Evolutionary conservation across 1,284 basidiomycete genomes (phyloP), one percentile per base, ranked within the genome.

Genomic region (Takashimella tepidaria): DNA sequence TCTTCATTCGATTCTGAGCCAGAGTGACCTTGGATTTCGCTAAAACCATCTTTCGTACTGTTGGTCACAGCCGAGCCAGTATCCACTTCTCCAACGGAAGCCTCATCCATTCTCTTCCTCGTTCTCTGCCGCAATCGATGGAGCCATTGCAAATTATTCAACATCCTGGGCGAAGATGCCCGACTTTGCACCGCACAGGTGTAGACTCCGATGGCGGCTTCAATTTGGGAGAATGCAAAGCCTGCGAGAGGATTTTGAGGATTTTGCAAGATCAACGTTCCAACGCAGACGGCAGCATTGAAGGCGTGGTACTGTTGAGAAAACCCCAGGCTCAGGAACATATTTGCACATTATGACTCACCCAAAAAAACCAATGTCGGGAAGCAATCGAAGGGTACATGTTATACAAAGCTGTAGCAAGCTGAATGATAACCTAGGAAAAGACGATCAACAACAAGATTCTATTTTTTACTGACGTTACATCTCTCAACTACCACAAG

Each of bases 321-420:
- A 59, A 10, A 54, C 51, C 31, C n/a, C 6, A 23, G 31, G 40
- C 19, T n/a, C 27, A 11, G 13, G 4, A 43, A 8, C 16, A 41
- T 37, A 19, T 20, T 8, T 8, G 31, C 16, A 16, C 8, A 16
- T 8, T 37, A 37, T 16, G 31, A 57, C 62, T 44, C 21, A 66
- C 64, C 63, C 66, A 69, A 50, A 61, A 63, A 49, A 57, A 66
- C 68, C 68, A 70, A 47, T 69, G 64, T 3, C 69, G 62, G n/a
- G 61, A 56, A 1, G 60, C 59, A 6, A 67, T 58, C 1, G 50
- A 52, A 2, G 64, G 67, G 42, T 66, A 60, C 1, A 64, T 51
- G 10, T 57, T 49, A 48, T 70, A 61, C 13, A 70, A 41, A 12
- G 55, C 54, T 0, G 31, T 45, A 4, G 60, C 60, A n/a, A 68